Conservation (phyloP, 768 basidiomycete genomes). For the Xerocomus potaroensis region DNA sequence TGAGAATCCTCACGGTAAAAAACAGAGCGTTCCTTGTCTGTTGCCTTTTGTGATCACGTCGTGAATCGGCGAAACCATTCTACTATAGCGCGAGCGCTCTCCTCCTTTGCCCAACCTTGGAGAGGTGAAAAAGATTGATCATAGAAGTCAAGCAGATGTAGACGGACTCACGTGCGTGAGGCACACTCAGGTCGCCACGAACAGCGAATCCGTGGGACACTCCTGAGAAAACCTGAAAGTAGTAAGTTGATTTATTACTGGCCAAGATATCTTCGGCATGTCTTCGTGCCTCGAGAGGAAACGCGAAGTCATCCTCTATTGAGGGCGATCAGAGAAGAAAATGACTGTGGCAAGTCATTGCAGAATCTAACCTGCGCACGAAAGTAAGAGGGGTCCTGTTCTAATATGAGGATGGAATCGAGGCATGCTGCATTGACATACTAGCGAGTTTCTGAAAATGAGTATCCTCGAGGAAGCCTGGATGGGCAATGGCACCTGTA, state of each 20-base stretch:
- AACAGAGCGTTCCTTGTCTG: neutral
- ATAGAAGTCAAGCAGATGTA: no score
- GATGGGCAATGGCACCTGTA: conserved; percentile 51
- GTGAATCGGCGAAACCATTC: conserved; percentile 46
- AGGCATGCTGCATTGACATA: conserved; percentile 23
- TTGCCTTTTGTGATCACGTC: neutral
- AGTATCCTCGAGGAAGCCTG: conserved; percentile 45
- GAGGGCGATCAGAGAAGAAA: neutral
- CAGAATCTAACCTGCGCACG: conserved; percentile 21
- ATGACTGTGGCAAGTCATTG: neutral
- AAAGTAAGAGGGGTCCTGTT: conserved; percentile 24
- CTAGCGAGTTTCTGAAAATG: conserved; percentile 49
- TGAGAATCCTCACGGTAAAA: no score
- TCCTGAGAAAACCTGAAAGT: conserved; percentile 51
- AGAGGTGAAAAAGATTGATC: neutral
- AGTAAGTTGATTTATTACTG: conserved; percentile 44
- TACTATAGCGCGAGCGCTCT: conserved; percentile 47
- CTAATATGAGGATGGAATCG: neutral
- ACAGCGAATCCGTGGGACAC: conserved; percentile 32
- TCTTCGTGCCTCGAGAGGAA: conserved; percentile 47
- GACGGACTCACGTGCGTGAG: conserved; percentile 16
- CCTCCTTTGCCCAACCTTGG: conserved; percentile 56
- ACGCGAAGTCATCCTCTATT: conserved; percentile 48
- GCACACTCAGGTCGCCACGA: conserved; percentile 17
- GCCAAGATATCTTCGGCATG: conserved; percentile 53